Evolutionary conservation across 305 asterid species (phyloP), one percentile per base, ranked within the genome.

Genomic region (Salvia sclarea): DNA sequence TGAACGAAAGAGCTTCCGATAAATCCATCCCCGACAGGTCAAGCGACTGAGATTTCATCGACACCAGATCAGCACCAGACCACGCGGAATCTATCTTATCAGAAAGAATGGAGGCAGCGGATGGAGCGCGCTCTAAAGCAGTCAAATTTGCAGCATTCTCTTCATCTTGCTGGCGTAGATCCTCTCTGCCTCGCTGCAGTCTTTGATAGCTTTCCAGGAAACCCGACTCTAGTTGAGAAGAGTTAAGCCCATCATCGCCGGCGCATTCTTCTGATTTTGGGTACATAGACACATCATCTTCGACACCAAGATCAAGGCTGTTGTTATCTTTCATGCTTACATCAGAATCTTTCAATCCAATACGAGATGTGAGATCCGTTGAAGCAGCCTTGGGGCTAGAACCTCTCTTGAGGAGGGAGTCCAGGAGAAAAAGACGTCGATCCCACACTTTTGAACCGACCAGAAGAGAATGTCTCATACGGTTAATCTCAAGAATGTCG

Each of bases 11-110:
- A 14, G 79, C 41, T 72, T 76, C 89, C 2, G 82, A 53, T 21
- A 49, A 76, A 41, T 75, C 88, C 2, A 35, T 18, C 38, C 62
- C 77, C 28, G 61, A 64, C 45, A 69, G 20, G 73, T 52, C 69
- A 8, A 61, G 68, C 41, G 74, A 60, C 65, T 61, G 84, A 50
- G 74, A 52, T 28, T 80, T 74, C 58, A 52, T 59, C 11, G 77
- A 70, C 16, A 78, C 76, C 50, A 61, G 81, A 64, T 86, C 86
- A 41, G 88, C 82, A 71, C 99, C 99, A 43, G 89, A 83, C 98
- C 99, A 94, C 13, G 90, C 96, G 38, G 83, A 89, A 82, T 94
- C 99, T 45, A 94, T 94, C 79, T 86, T 80, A 68, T 94, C 98
- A 17, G 99, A 91, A 52, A 95, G 91, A 67, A 77, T 78, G 2